Base-by-base conservation (phyloP, 2,329 filamentous ascomycete species). In the Pleoardoris graminearum region DNA sequence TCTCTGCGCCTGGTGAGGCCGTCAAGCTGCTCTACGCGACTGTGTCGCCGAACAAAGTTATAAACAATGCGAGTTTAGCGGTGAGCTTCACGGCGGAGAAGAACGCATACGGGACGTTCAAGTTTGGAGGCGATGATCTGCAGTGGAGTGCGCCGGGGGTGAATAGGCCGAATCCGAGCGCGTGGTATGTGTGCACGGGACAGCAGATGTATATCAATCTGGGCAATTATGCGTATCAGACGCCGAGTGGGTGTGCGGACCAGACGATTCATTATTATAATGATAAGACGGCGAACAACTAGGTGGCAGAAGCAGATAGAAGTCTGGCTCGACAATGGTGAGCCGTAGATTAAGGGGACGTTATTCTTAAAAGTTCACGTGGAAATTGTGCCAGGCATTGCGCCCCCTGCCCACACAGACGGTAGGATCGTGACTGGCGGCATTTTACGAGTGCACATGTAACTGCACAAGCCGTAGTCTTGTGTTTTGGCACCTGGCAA, bases 221-320 rank as follows among this genome's bases (percentile, higher is more conserved):
- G 49, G 83, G 84, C 0, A 80, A 80, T 12, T 85, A 85, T 62
- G 71, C 71, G 22, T 85, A 85, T 62, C 71, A 80, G 68, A 85
- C 82, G 10, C 83, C 83, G 0, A 67, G 70, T 3, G 82, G 82
- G 3, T 85, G 83, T 70, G 75, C 76, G 25, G 83, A 86, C 71
- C 78, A 85, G 71, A 85, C 82, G 58, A 71, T 72, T 63, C 71
- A 72, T 60, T 74, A 70, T 47, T 74, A 74, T 35, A 71, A 72
- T 37, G 71, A 72, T 50, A 65, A 63, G 59, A 68, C 59, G 30
- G 70, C 70, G 49, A 72, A 72, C 45, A 55, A 58, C n/a, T n/a
- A n/a, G n/a, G n/a, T n/a, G n/a, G n/a, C n/a, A n/a, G n/a, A n/a
- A n/a, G n/a, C n/a, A n/a, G n/a, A n/a, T n/a, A n/a, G n/a, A n/a